Evolutionary conservation across 805 yeast species (phyloP), one percentile per base, ranked within the genome.

Genomic region (Ogataea nitratoaversa): DNA sequence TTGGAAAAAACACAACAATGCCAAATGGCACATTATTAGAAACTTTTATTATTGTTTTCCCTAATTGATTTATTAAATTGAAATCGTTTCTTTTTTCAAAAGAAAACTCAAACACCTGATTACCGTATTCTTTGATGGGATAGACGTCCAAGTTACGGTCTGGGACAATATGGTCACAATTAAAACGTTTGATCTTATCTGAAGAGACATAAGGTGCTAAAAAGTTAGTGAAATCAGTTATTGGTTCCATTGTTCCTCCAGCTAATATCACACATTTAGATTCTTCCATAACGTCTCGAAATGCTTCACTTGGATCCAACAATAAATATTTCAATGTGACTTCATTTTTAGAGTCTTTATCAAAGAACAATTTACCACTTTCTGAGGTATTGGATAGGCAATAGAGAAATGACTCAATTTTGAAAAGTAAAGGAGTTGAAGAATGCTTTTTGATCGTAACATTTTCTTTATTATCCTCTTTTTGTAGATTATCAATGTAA

Each of bases 201-300:
- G 52, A 40, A 0, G 61, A 46, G 2, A 83, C 40, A 32, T 75
- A 71, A 0, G 95, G 95, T 36, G 86, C 77, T 28, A 89, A 62
- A 46, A 71, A 76, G n/a, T 76, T 66, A 5, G 72, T 61, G 56
- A 80, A 84, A 48, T 90, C 96, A n/a, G 68, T 54, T 25, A 80
- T 68, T 0, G 97, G 97, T 55, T 85, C 91, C 96, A 89, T 87
- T 0, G 98, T 90, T 12, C 98, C 98, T 27, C 98, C 98, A 2
- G 96, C 93, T 3, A 90, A 57, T 2, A 91, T 67, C 0, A 90
- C 83, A 58, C 90, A 82, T 47, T 71, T 71, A 0, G 88, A 70
- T 12, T 77, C 73, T 3, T 78, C 77, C 0, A 86, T 76, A 3
- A 91, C 68, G 2, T 79, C 81, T 39, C 70, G 67, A 55, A 90